phyloP scores from a whole-genome alignment of 2,329 filamentous ascomycete species.

The Colletotrichum caudatum region DNA sequence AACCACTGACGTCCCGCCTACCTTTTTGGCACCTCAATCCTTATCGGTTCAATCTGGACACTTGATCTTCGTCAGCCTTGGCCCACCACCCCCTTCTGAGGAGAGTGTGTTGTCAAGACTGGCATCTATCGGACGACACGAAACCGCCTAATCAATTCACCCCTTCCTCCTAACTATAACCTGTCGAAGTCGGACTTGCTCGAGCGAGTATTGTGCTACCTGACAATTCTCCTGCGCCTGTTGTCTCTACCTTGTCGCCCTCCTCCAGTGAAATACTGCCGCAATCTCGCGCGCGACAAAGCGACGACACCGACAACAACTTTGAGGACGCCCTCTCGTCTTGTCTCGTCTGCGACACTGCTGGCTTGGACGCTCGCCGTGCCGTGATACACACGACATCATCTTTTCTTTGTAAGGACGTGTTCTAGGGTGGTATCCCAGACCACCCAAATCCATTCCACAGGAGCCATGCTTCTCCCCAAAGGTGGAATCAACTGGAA shows the following conservation, averaged over 20 bases:
- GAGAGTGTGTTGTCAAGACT: slow-evolving; percentile 26
- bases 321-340: background rate
- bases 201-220: slow-evolving; percentile 29
- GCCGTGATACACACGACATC: slow-evolving; percentile 11
- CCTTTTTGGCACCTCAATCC: slow-evolving; percentile 10
- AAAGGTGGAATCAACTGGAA: slow-evolving; percentile 95
- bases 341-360: slow-evolving; percentile 1
- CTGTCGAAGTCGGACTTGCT: slow-evolving; percentile 8
- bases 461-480: slow-evolving; percentile 80
- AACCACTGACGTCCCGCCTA: slow-evolving; percentile 8
- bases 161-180: background rate
- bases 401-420: slow-evolving; percentile 33
- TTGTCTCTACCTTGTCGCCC: slow-evolving; percentile 11
- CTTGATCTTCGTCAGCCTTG: slow-evolving; percentile 34
- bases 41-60: slow-evolving; percentile 33
- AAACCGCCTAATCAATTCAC: slow-evolving; percentile 32
- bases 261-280: slow-evolving; percentile 16
- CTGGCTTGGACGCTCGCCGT: slow-evolving; percentile 22
- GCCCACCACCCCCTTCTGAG: slow-evolving; percentile 33
- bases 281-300: slow-evolving; percentile 7
- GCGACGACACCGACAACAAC: slow-evolving; percentile 20
- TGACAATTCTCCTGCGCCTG: slow-evolving; percentile 6
- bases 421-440: slow-evolving; percentile 54
- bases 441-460: slow-evolving; percentile 49
- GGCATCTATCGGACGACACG: slow-evolving; percentile 31